A percentile compares a stretch with the other conserved stretches of the same genome.
phyloP scores from a whole-genome alignment of 768 basidiomycete genomes.

The Termitomyces sp. region DNA sequence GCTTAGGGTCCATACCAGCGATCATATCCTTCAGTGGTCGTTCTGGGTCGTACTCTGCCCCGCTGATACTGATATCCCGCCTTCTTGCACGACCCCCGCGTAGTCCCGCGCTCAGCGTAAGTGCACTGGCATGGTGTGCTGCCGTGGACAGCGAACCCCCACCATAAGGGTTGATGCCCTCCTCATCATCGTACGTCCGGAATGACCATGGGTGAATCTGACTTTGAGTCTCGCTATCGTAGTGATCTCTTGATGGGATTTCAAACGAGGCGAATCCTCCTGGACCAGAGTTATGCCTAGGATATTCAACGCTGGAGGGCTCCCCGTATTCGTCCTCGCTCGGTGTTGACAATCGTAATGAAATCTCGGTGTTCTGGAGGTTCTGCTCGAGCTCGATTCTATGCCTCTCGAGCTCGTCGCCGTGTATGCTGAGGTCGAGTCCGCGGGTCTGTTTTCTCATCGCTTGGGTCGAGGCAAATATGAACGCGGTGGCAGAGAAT shows the following conservation, averaged over 20 bases:
- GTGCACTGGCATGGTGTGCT: slow-evolving; percentile 84
- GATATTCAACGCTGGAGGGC: slow-evolving; percentile 60
- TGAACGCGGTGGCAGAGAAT: slow-evolving; percentile 12
- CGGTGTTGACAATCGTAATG: slow-evolving; percentile 60
- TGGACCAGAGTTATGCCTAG: slow-evolving; percentile 62
- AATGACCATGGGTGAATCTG: slow-evolving; percentile 54
- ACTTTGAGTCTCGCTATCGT: slow-evolving; percentile 46
- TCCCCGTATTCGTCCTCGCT: slow-evolving; percentile 33
- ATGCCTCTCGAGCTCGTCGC: slow-evolving; percentile 70
- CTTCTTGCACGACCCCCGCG: slow-evolving; percentile 45
- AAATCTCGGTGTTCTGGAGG: slow-evolving; percentile 66
- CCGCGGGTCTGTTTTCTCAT: slow-evolving; percentile 34
- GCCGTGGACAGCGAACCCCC: slow-evolving; percentile 75
- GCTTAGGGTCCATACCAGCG: slow-evolving; percentile 48
- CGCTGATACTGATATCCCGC: slow-evolving; percentile 58
- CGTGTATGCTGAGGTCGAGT: slow-evolving; percentile 46
- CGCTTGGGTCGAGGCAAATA: slow-evolving; percentile 2
- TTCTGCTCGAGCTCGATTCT: slow-evolving; percentile 78
- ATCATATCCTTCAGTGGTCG: slow-evolving; percentile 71
- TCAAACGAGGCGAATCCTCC: slow-evolving; percentile 56
- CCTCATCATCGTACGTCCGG: slow-evolving; percentile 30
- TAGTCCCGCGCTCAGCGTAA: slow-evolving; percentile 83
- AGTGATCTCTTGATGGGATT: slow-evolving; percentile 47
- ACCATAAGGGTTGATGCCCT: slow-evolving; percentile 60
- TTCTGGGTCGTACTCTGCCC: slow-evolving; percentile 84